Evolutionary conservation across 148 eudicot species (phyloP), one percentile per base, ranked within the genome.

Genomic region (Rhododendron williamsianum): DNA sequence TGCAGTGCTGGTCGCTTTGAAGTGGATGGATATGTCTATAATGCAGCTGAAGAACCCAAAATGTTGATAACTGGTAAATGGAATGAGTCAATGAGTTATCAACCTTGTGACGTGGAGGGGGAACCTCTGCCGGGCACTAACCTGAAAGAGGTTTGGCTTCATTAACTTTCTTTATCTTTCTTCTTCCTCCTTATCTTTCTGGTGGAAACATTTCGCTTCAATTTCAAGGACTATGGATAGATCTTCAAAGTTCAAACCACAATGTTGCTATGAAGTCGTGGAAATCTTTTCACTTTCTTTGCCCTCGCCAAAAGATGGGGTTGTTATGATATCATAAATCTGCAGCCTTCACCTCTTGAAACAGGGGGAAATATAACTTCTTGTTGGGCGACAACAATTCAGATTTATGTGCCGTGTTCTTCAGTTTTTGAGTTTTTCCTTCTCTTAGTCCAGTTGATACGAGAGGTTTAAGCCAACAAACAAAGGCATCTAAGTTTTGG

Each of bases 11-110:
- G 96, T 86, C 94, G 99, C 51, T 97, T 89, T 92, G 99, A 97
- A 90, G 98, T 97, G 78, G 99, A 97, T 92, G 99, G 99, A 84
- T 97, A 97, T 86, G 98, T 97, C 3, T 97, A 95, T 87, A 93
- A 95, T 91, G 91, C 95, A 60, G 92, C 91, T 33, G 99, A 97
- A 86, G 99, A 97, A 83, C 99, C 99, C 41, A 97, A 97, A 85
- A 81, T 97, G 83, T 89, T 97, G 91, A 95, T 97, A 92, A 97
- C 98, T n/a, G 98, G 99, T n/a, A 97, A 95, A 88, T 97, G 99
- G 98, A 97, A 90, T 76, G 95, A 97, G 87, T 92, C 92, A 49
- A 88, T 97, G 94, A 95, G 94, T 83, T 97, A 93, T 89, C 99
- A 97, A 88, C 98, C 92, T 78, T 97, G 99, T 90, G 99, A 97